phyloP scores from a whole-genome alignment of 495 filamentous ascomycete genomes.

The Oidiodendron maius region DNA sequence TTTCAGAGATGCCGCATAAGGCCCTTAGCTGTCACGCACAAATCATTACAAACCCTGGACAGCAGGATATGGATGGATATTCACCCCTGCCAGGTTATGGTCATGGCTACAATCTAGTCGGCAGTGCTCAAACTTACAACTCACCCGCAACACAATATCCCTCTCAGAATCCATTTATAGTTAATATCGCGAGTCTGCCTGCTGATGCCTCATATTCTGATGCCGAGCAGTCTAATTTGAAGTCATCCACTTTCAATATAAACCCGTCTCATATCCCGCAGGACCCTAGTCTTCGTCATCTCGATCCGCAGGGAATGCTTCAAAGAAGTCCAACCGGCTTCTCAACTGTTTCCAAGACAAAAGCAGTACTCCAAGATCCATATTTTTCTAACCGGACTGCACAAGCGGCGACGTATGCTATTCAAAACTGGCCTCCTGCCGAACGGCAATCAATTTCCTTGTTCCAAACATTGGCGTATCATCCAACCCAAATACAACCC shows the following conservation, averaged over 20 bases:
- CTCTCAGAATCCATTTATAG: conserved; percentile 16
- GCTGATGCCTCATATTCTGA: conserved; percentile 31
- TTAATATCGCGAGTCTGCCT: conserved; percentile 21
- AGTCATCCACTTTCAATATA: conserved; percentile 46
- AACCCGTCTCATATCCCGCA: conserved; percentile 31
- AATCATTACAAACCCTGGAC: conserved; percentile 38
- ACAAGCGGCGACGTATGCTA: conserved; percentile 31
- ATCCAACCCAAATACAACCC: conserved; percentile 26
- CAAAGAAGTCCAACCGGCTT: conserved; percentile 42
- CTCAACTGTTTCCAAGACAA: conserved; percentile 38
- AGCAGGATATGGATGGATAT: conserved; percentile 34
- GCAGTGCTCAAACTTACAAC: conserved; percentile 29
- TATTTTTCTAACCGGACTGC: conserved; percentile 44
- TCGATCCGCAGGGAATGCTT: conserved; percentile 31
- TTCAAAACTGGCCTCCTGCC: conserved; percentile 33
- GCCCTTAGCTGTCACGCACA: conserved; percentile 31
- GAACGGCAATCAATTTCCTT: conserved; percentile 22
- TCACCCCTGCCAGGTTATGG: conserved; percentile 29
- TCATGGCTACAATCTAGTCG: conserved; percentile 40
- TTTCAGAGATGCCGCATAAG: conserved; percentile 12
- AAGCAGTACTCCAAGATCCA: conserved; percentile 36
- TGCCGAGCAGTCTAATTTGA: conserved; percentile 44
- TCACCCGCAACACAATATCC: conserved; percentile 5
- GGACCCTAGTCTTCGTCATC: conserved; percentile 38
- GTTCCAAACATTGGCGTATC: conserved; percentile 21